Base-by-base conservation (phyloP, 305 asterid genomes). In the Plantago lanceolata region DNA sequence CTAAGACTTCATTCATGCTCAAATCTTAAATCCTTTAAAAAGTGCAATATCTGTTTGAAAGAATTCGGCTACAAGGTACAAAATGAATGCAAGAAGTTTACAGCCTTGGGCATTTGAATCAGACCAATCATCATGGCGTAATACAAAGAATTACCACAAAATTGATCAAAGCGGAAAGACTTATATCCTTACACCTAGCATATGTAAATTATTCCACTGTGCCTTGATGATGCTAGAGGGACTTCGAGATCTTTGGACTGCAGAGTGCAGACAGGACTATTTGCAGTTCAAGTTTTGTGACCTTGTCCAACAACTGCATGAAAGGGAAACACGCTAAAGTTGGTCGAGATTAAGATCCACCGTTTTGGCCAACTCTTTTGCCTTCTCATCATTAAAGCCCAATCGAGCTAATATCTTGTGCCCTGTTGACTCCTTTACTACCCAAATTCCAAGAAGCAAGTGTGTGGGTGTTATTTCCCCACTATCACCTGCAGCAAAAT, bases 381-480 rank as follows among this genome's bases (percentile, higher is more conserved):
- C 95, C 79, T 87, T 93, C 58, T 81, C 93, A 26, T 93, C 90
- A 67, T 82, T 82, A 72, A 87, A 93, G 69, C 99, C 97, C 69
- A 80, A 71, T 13, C 74, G 19, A 66, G 90, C 81, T 81, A 93
- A n/a, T 73, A 90, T 78, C 73, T 62, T 79, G 61, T 84, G 79
- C 68, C 94, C 99, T 11, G 95, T 95, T 31, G 86, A 72, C 74
- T 84, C 95, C 71, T 85, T 78, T 58, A 83, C 81, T n/a, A 92
- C 60, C 99, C 97, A 93, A 31, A 93, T 62, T 5, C 99, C 99
- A 56, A 93, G 99, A 69, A 74, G 80, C 63, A 93, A 17, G 78
- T 87, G 84, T 15, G 93, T 3, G 14, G 68, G 19, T 3, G 97
- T 93, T 65, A 93, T 65, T 73, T 93, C 99, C 56, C 96, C 98